These are phyloP conservation scores for Hygrophila difformis DNA, from an alignment of 257 asterid species.

Conservation along the genomic window DNA sequence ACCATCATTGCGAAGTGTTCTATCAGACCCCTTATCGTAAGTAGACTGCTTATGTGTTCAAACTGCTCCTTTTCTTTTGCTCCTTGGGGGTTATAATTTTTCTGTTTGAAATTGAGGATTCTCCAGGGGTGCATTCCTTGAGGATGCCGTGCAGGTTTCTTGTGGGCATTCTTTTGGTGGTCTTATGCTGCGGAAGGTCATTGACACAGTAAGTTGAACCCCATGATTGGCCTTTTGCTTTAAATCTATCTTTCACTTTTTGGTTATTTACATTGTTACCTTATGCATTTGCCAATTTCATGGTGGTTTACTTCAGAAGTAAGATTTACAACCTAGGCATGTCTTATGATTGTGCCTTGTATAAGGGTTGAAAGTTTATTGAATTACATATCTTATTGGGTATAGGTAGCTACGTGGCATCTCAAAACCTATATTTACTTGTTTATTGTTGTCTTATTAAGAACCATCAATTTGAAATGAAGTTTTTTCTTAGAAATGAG, in stretches of 20 bases:
- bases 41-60: constrained; percentile 21
- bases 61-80: constrained; percentile 5
- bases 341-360: constrained; percentile 15
- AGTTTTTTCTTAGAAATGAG: too few species aligned
- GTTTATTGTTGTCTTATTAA: too few species aligned
- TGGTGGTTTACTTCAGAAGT: constrained; percentile 4
- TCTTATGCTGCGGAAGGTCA: constrained; percentile 71
- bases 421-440: neutral
- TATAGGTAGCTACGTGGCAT: constrained; percentile 7
- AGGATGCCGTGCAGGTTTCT: constrained; percentile 88
- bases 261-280: constrained; percentile 1
- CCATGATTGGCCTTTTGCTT: constrained; percentile 8
- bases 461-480: too few species aligned
- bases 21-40: constrained; percentile 95
- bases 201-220: constrained; percentile 62
- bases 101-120: constrained; percentile 27
- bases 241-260: constrained; percentile 5
- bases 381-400: too few species aligned
- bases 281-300: constrained; percentile 8
- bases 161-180: constrained; percentile 99
- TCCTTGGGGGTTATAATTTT: constrained; percentile 7
- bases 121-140: constrained; percentile 84
- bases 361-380: neutral
- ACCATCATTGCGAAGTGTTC: constrained; percentile 83
- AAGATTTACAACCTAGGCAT: constrained; percentile 4